Conservation (phyloP, 2,329 filamentous ascomycete species). For the Knoxdaviesia capensis region DNA sequence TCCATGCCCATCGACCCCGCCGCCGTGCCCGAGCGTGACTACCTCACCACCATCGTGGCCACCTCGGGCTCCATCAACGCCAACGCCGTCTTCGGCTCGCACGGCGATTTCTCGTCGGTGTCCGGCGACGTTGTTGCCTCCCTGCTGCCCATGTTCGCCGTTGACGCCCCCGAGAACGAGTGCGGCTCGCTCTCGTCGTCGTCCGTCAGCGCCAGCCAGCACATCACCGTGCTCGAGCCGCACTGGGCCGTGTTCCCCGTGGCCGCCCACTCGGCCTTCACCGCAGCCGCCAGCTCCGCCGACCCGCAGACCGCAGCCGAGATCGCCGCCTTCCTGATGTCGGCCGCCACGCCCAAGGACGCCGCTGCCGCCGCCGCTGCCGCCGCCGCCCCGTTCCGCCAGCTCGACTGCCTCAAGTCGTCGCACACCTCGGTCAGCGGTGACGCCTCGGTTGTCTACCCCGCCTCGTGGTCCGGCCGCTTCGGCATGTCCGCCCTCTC, state of each 20-base stretch:
- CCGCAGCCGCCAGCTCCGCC: too few species aligned
- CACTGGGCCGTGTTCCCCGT: conserved; percentile 16
- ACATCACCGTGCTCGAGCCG: conserved; percentile 20
- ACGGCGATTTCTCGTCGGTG: conserved; percentile 15
- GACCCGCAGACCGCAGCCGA: too few species aligned
- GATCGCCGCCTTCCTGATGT: too few species aligned
- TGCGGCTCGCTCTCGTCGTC: conserved; percentile 15
- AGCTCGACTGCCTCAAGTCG: conserved; percentile 16
- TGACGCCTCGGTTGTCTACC: conserved; percentile 21
- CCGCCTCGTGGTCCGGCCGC: conserved; percentile 18
- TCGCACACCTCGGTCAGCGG: conserved; percentile 24
- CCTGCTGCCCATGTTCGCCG: conserved; percentile 22
- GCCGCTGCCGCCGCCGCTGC: too few species aligned
- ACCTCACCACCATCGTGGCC: conserved; percentile 21
- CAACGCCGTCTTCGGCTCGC: conserved; percentile 17
- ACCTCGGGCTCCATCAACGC: conserved; percentile 21
- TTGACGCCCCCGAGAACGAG: conserved; percentile 1
- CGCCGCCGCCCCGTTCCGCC: too few species aligned
- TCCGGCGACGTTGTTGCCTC: conserved; percentile 20
- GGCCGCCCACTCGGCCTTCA: neutral
- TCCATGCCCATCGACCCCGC: conserved; percentile 17
- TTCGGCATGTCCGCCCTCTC: too few species aligned
- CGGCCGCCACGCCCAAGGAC: too few species aligned
- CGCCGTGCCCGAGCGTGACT: conserved; percentile 23
- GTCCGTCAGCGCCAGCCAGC: conserved; percentile 21